Conservation (phyloP, 2,329 filamentous ascomycete species). For the Botrytis deweyae region DNA sequence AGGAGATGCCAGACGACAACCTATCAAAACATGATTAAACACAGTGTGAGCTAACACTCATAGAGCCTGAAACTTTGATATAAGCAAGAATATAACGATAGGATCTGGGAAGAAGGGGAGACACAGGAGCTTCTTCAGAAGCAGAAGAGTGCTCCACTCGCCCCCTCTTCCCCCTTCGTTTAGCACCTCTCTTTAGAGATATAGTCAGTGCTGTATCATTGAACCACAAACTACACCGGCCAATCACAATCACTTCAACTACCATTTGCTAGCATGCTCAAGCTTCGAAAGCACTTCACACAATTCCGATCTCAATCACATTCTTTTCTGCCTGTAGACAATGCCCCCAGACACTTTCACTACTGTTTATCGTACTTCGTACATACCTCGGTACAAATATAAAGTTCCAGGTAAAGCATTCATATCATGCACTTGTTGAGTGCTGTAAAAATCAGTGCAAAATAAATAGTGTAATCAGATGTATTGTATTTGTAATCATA, state of each 20-base stretch:
- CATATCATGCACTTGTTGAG: neutral
- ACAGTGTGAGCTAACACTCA: neutral
- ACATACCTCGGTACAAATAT: neutral
- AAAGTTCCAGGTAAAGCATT: neutral
- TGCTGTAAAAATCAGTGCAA: neutral
- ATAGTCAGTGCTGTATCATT: neutral
- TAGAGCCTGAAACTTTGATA: neutral
- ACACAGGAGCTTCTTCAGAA: neutral
- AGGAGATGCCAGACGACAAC: neutral
- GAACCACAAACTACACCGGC: neutral
- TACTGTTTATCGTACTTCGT: neutral
- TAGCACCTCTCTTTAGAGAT: neutral
- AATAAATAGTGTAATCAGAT: conserved; percentile 12
- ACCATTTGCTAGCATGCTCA: neutral
- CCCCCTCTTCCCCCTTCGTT: neutral
- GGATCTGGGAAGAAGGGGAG: neutral
- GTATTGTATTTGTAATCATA: conserved; percentile 32
- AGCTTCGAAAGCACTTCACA: neutral
- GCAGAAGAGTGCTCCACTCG: neutral
- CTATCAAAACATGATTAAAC: neutral
- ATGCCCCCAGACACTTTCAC: neutral
- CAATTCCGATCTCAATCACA: neutral
- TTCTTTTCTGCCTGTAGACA: neutral
- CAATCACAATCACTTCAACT: neutral
- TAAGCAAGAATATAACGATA: neutral